A percentile compares a stretch with the other conserved stretches of the same genome.
Conservation (phyloP, 2,329 filamentous ascomycete species). For the Hypoxylon sp. region DNA sequence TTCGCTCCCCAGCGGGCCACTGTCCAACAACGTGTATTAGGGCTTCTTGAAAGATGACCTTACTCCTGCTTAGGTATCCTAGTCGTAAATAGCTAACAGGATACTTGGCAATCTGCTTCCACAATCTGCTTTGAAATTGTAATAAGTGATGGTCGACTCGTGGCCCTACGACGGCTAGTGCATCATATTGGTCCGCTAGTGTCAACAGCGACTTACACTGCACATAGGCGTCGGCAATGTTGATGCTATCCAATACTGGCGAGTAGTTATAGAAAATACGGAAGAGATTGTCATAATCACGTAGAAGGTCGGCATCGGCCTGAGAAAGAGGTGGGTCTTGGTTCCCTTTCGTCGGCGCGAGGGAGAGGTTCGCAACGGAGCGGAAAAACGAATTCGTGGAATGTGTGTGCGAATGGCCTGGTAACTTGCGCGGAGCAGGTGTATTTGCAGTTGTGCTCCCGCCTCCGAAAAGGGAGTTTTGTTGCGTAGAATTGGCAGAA, state of each 20-base stretch:
- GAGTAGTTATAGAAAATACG: conserved; percentile 96
- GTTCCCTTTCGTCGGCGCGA: conserved; percentile 65
- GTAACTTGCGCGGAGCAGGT: conserved; percentile 67
- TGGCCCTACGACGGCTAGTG: conserved; percentile 87
- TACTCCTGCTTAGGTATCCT: conserved; percentile 86
- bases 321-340: conserved; percentile 67
- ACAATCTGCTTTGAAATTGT: conserved; percentile 90
- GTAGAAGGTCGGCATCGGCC: conserved; percentile 81
- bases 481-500: conserved; percentile 41
- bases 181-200: conserved; percentile 95
- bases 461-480: conserved; percentile 71
- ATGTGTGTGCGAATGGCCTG: conserved; percentile 68
- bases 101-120: conserved; percentile 98
- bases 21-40: conserved; percentile 95
- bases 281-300: conserved; percentile 96
- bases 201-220: conserved; percentile 92
- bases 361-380: conserved; percentile 84
- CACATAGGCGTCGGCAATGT: conserved; percentile 92
- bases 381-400: conserved; percentile 79
- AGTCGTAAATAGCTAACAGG: conserved; percentile 92
- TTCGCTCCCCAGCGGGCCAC: conserved; percentile 86
- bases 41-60: conserved; percentile 88
- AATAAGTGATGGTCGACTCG: conserved; percentile 94
- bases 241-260: conserved; percentile 84
- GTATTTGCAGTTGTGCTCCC: conserved; percentile 59